Evolutionary conservation across 768 basidiomycete species (phyloP).

Genomic region (Podaxis rugospora): DNA sequence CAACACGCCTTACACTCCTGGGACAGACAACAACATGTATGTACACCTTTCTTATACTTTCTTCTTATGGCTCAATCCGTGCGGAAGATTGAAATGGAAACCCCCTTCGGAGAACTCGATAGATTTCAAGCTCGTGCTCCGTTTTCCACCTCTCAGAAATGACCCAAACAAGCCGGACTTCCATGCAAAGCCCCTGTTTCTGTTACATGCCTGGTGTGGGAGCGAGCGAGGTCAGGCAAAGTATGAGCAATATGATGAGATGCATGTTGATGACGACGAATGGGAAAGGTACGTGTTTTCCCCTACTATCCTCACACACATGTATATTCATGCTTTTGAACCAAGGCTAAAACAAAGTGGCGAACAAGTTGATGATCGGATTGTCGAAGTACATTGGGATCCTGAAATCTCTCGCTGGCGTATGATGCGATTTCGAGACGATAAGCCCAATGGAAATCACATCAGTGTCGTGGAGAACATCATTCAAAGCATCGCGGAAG

Average conservation of each 20-base stretch:
- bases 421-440: conserved; percentile 91
- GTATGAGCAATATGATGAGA: conserved; percentile 82
- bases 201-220: conserved; percentile 81
- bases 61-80: background rate
- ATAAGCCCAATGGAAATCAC: conserved; percentile 93
- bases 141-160: conserved; percentile 69
- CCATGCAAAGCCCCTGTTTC: conserved; percentile 79
- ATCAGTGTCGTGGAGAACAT: conserved; percentile 81
- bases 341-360: conserved; percentile 75
- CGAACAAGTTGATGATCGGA: conserved; percentile 89
- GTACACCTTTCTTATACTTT: conserved; percentile 19
- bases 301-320: background rate
- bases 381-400: conserved; percentile 96
- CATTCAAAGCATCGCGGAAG: conserved; percentile 87
- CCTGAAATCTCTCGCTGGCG: conserved; percentile 62
- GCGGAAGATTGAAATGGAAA: conserved; percentile 91
- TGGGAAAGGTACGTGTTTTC: conserved; percentile 78
- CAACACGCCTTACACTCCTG: conserved; percentile 75
- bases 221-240: conserved; percentile 46
- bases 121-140: conserved; percentile 94
- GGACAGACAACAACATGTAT: conserved; percentile 87
- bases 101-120: conserved; percentile 97
- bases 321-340: background rate
- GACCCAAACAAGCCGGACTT: conserved; percentile 69
- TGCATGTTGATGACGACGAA: conserved; percentile 84